Percentiles rank a stretch among this genome's conserved stretches.
These are phyloP conservation scores for Triangularia setosa DNA, from an alignment of 2,329 filamentous ascomycete genomes.

Conservation along the genomic window DNA sequence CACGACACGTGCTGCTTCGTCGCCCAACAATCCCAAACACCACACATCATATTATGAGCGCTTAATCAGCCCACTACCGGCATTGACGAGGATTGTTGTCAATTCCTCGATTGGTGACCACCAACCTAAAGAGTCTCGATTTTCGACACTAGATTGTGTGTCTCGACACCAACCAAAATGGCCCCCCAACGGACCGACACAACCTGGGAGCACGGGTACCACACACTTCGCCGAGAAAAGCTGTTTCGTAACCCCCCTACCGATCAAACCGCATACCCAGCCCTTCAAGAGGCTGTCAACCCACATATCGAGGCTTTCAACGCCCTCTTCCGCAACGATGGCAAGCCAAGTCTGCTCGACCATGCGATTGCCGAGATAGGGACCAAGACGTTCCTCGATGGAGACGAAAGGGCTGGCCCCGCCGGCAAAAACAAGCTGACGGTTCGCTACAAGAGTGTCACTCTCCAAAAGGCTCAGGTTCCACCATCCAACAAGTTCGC, in stretches of 20 bases:
- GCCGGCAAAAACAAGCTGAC: slow-evolving; percentile 68
- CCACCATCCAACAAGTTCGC: slow-evolving; percentile 81
- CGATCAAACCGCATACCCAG: slow-evolving; percentile 83
- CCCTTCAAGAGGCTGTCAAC: slow-evolving; percentile 77
- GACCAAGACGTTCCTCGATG: slow-evolving; percentile 81
- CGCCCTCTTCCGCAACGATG: slow-evolving; percentile 72
- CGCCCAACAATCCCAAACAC: neutral
- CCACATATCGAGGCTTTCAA: slow-evolving; percentile 98
- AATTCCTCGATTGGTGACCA: neutral
- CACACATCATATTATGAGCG: neutral
- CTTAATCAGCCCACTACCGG: neutral
- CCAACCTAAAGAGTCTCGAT: neutral
- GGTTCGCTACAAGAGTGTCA: slow-evolving; percentile 75
- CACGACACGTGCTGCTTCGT: neutral
- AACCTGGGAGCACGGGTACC: slow-evolving; percentile 79
- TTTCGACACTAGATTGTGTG: neutral
- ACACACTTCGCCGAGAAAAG: slow-evolving; percentile 79
- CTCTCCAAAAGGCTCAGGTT: slow-evolving; percentile 75
- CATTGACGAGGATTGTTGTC: slow-evolving; percentile 1
- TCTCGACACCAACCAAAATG: slow-evolving; percentile 39
- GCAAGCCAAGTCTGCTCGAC: slow-evolving; percentile 56
- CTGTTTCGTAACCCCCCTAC: slow-evolving; percentile 86
- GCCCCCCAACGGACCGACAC: slow-evolving; percentile 44
- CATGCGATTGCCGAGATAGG: slow-evolving; percentile 85
- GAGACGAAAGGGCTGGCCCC: slow-evolving; percentile 59